Conservation (phyloP, 345 rosid genomes). For the Lagerstroemia speciosa region DNA sequence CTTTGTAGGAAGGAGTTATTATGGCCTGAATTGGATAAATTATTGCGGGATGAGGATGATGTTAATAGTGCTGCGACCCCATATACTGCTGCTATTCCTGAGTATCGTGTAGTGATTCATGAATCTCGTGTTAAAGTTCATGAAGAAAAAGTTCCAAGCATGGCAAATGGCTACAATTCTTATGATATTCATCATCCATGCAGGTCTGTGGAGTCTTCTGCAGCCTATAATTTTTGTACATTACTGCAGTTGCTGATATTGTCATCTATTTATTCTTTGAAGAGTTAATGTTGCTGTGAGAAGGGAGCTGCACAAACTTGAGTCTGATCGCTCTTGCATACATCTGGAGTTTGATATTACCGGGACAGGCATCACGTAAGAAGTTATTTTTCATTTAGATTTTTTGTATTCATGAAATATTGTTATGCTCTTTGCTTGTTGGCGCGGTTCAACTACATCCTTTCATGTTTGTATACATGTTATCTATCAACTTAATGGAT, state of each 20-base stretch:
- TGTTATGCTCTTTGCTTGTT: neutral
- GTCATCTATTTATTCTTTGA: constrained; percentile 8
- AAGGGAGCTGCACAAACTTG: constrained; percentile 85
- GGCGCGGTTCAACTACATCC: too few relatives aligned
- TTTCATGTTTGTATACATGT: too few relatives aligned
- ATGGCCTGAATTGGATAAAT: constrained; percentile 92
- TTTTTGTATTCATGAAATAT: neutral
- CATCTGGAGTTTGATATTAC: constrained; percentile 94
- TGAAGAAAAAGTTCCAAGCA: constrained; percentile 45
- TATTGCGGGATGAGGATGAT: constrained; percentile 78
- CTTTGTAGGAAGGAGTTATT: constrained; percentile 59
- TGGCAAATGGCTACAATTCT: constrained; percentile 64
- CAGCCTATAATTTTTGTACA: neutral
- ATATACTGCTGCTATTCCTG: constrained; percentile 84
- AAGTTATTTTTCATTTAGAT: constrained; percentile 4
- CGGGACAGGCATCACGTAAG: constrained; percentile 83
- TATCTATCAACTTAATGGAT: too few relatives aligned
- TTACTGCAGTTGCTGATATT: neutral
- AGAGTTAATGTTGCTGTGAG: constrained; percentile 80
- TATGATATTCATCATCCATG: constrained; percentile 94
- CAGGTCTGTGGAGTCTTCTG: constrained; percentile 33
- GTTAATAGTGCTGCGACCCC: constrained; percentile 59
- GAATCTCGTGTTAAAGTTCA: constrained; percentile 33
- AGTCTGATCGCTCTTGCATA: constrained; percentile 94
- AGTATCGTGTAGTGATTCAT: constrained; percentile 73